phyloP scores from a whole-genome alignment of 352 stramenopile species.

The Phytophthora quininea region DNA sequence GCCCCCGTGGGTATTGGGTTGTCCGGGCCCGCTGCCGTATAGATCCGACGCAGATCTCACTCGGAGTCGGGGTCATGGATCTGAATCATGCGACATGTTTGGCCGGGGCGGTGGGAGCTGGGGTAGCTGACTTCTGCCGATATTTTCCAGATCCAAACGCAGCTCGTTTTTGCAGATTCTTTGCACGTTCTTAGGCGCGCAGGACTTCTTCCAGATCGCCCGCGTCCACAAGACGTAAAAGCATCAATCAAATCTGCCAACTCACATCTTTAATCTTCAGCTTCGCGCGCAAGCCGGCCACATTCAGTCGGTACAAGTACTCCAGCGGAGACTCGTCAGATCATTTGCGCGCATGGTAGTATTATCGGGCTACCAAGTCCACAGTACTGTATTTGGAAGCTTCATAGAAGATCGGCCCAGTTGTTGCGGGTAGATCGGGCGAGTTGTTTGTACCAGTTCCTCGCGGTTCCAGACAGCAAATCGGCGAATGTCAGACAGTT shows the following conservation, averaged over 20 bases:
- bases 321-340: neutral
- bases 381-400: neutral
- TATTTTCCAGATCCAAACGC: neutral
- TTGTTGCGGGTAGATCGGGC: neutral
- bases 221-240: neutral
- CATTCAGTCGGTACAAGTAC: neutral
- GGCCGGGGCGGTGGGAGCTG: neutral
- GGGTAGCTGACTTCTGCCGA: neutral
- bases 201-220: neutral
- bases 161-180: neutral
- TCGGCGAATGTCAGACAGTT: slow-evolving; percentile 6
- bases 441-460: slow-evolving; percentile 6
- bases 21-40: neutral
- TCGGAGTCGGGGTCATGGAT: neutral
- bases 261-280: slow-evolving; percentile 1
- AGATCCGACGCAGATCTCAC: neutral
- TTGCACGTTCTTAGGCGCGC: neutral
- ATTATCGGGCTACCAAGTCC: neutral
- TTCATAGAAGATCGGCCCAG: too few relatives aligned
- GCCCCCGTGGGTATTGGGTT: too few relatives aligned
- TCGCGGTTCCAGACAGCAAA: neutral
- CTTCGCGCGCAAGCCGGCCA: neutral
- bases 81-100: neutral
- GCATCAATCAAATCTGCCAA: neutral
- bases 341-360: neutral